These are phyloP conservation scores for Aspergillus homomorphus DNA, from an alignment of 495 filamentous ascomycete species.

Conservation along the genomic window DNA sequence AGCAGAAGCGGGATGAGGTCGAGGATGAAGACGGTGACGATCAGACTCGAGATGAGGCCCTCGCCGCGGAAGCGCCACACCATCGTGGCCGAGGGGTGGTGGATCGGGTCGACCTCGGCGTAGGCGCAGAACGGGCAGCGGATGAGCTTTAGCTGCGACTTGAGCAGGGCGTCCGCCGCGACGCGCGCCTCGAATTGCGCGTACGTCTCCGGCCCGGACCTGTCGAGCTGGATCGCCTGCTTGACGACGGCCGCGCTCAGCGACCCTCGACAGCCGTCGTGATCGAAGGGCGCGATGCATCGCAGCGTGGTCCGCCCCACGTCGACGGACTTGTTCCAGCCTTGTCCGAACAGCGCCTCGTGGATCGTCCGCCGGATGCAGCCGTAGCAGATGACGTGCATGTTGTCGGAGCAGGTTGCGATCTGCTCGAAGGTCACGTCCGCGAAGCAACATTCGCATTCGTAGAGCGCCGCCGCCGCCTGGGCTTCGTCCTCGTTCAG, in stretches of 20 bases:
- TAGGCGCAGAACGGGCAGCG: slow-evolving; percentile 90
- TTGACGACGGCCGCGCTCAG: slow-evolving; percentile 65
- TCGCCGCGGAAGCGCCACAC: slow-evolving; percentile 53
- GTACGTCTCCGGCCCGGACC: slow-evolving; percentile 64
- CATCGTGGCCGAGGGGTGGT: slow-evolving; percentile 50
- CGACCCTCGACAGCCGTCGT: slow-evolving; percentile 66
- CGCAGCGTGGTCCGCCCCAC: slow-evolving; percentile 65
- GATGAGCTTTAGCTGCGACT: slow-evolving; percentile 70
- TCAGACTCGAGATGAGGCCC: slow-evolving; percentile 33
- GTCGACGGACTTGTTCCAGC: slow-evolving; percentile 79
- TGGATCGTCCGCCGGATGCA: slow-evolving; percentile 76
- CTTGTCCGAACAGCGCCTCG: slow-evolving; percentile 89
- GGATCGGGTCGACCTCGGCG: slow-evolving; percentile 79
- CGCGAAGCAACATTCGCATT: slow-evolving; percentile 88
- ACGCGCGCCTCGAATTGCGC: slow-evolving; percentile 72
- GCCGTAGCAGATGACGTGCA: slow-evolving; percentile 81
- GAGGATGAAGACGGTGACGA: slow-evolving; percentile 39
- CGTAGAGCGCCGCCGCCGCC: slow-evolving; percentile 64
- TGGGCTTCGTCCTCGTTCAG: slow-evolving; percentile 77
- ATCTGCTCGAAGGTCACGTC: slow-evolving; percentile 79
- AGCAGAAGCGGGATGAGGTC: slow-evolving; percentile 51
- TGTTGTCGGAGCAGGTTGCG: slow-evolving; percentile 64
- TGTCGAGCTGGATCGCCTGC: slow-evolving; percentile 64
- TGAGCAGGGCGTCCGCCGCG: slow-evolving; percentile 66
- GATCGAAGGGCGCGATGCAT: slow-evolving; percentile 69